These are phyloP conservation scores for Phytophthora citricola DNA, from an alignment of 352 stramenopile species.

Conservation along the genomic window DNA sequence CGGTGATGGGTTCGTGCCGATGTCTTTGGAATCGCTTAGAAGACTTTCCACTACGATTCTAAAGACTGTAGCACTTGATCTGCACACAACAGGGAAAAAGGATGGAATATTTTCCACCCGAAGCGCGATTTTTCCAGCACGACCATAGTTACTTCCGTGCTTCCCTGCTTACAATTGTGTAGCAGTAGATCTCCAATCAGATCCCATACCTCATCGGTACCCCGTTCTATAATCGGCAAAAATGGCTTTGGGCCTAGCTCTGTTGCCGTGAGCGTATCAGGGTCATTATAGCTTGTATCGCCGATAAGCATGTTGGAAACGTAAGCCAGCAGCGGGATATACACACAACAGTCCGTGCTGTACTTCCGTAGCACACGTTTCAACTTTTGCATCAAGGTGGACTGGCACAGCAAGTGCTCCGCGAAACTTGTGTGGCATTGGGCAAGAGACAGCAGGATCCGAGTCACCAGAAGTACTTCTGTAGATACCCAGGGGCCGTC, in stretches of 20 bases:
- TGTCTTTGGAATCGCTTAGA: slow-evolving; percentile 1
- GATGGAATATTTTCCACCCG: slow-evolving; percentile 51
- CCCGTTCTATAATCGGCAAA: slow-evolving; percentile 35
- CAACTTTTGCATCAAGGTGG: slow-evolving; percentile 39
- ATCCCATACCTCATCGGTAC: slow-evolving; percentile 69
- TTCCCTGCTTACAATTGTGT: slow-evolving; percentile 45
- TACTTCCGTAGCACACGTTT: slow-evolving; percentile 54
- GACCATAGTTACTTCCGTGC: slow-evolving; percentile 41
- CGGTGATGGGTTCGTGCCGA: not conserved
- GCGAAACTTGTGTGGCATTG: slow-evolving; percentile 59
- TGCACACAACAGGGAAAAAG: slow-evolving; percentile 64
- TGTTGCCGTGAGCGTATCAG: slow-evolving; percentile 19
- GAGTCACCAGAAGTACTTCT: slow-evolving; percentile 55
- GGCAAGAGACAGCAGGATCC: slow-evolving; percentile 66
- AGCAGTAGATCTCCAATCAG: slow-evolving; percentile 64
- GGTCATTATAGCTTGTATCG: slow-evolving; percentile 66
- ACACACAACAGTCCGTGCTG: slow-evolving; percentile 55
- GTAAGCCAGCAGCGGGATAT: slow-evolving; percentile 69
- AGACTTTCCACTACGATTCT: slow-evolving; percentile 47
- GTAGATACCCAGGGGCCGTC: slow-evolving; percentile 31
- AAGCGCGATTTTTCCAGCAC: slow-evolving; percentile 57
- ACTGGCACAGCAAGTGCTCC: slow-evolving; percentile 49
- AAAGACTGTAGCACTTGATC: slow-evolving; percentile 57
- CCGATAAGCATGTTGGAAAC: slow-evolving; percentile 64
- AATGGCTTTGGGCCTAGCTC: slow-evolving; percentile 34